Evolutionary conservation across 2,329 filamentous ascomycete species (phyloP), one percentile per base, ranked within the genome.

Genomic region (Talaromyces sp.): DNA sequence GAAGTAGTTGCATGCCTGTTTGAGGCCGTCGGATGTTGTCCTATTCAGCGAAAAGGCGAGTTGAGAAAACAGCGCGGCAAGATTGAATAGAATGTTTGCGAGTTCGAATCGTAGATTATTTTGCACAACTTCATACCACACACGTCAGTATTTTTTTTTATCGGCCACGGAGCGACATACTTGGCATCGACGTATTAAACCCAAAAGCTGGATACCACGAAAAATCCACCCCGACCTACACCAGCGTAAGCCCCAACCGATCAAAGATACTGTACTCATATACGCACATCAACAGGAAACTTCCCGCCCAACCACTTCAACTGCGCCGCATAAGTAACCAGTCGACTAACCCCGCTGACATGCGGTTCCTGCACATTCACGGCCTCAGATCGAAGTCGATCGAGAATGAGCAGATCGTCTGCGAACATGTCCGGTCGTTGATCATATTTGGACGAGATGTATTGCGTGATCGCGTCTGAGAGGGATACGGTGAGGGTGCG

Each of bases 361-460:
- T 99, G 95, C 2, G 95, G 88, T 75, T 99, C 95, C 66, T 90
- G 87, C 2, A 95, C 90, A 76, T 93, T 92, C 63, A 97, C 84
- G n/a, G 95, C 95, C 75, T 96, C 91, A 68, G 86, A 86, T 5
- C 95, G 89, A 65, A 98, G 82, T 58, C 87, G 83, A 75, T 98
- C 93, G 73, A 99, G 93, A 69, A 90, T 86, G 74, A 93, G 88
- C 66, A 97, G 87, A 80, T 99, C 95, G 69, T 91, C 86, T 68
- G 88, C 87, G 79, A 99, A 99, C 90, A 97, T 96, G 78, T 97
- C 93, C 39, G 95, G 94, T 75, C 97, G 94, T 77, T 99, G 95
- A 79, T 98, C 94, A 89, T 98, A 98, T 84, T 98, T 97, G 78
- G 88, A 90, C 67, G 93, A 96, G 74, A 99, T 98, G 82, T 99